These are phyloP conservation scores for Penicillium steckii DNA, from an alignment of 495 filamentous ascomycete species.

Conservation along the genomic window DNA sequence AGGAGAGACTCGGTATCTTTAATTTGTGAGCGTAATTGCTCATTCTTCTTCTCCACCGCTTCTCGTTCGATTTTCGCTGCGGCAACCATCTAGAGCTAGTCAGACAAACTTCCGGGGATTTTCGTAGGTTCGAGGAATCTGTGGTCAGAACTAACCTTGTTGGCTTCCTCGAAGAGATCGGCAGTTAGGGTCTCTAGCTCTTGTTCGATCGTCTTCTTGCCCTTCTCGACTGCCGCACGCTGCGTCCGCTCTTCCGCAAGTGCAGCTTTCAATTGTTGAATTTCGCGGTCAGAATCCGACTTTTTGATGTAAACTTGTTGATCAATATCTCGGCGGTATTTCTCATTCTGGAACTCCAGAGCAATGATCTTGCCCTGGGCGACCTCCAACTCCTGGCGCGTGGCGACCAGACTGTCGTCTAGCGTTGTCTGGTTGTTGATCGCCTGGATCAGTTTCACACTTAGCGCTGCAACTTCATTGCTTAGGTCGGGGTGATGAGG, in stretches of 20 bases:
- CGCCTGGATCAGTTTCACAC: conserved; percentile 92
- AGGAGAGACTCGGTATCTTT: conserved; percentile 85
- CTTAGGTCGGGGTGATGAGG: conserved; percentile 77
- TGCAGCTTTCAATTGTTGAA: conserved; percentile 65
- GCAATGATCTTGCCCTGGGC: conserved; percentile 64
- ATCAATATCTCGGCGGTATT: conserved; percentile 69
- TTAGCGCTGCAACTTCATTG: conserved; percentile 85
- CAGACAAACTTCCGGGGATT: conserved; percentile 19
- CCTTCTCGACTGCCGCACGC: conserved; percentile 61
- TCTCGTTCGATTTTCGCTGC: conserved; percentile 72
- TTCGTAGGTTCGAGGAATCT: background rate
- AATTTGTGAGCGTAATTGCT: conserved; percentile 74
- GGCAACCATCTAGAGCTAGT: conserved; percentile 75
- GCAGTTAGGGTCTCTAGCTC: conserved; percentile 89
- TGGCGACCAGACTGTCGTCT: conserved; percentile 81
- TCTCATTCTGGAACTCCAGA: conserved; percentile 65
- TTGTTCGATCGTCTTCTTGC: conserved; percentile 70
- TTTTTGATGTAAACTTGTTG: conserved; percentile 69
- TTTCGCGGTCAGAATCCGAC: conserved; percentile 66
- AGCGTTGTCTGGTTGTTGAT: conserved; percentile 96
- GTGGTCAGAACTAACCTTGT: conserved; percentile 53
- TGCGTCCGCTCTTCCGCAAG: conserved; percentile 61
- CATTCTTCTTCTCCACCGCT: conserved; percentile 70
- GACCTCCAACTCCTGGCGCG: conserved; percentile 79
- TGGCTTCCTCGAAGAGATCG: conserved; percentile 92